phyloP scores from a whole-genome alignment of 176 grass and related monocot genomes.

The Juncus inflexus region DNA sequence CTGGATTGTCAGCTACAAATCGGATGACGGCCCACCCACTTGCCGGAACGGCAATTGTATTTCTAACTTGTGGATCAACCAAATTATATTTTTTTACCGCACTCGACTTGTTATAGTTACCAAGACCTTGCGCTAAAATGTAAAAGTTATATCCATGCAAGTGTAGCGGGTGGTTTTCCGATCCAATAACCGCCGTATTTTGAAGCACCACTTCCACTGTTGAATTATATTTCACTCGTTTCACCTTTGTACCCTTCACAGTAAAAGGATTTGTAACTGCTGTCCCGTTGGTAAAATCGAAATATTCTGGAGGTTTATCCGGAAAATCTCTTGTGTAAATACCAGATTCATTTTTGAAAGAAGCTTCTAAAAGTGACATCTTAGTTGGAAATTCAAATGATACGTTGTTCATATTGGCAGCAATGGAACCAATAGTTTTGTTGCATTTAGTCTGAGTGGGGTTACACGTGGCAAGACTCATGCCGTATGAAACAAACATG shows the following conservation, averaged over 20 bases:
- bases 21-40: slow-evolving; percentile 65
- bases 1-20: slow-evolving; percentile 63
- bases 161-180: slow-evolving; percentile 71
- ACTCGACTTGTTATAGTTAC: slow-evolving; percentile 36
- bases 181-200: slow-evolving; percentile 50
- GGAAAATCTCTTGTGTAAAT: slow-evolving; percentile 66
- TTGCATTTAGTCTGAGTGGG: slow-evolving; percentile 32
- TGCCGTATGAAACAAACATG: slow-evolving; percentile 52
- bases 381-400: slow-evolving; percentile 45
- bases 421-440: neutral
- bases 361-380: slow-evolving; percentile 43
- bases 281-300: slow-evolving; percentile 44
- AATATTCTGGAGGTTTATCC: slow-evolving; percentile 31
- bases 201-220: slow-evolving; percentile 69
- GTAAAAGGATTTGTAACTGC: slow-evolving; percentile 6
- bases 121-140: slow-evolving; percentile 54
- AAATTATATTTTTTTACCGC: slow-evolving; percentile 33
- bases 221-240: slow-evolving; percentile 37
- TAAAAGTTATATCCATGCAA: slow-evolving; percentile 63
- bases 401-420: slow-evolving; percentile 60
- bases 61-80: slow-evolving; percentile 53
- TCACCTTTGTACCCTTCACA: slow-evolving; percentile 35
- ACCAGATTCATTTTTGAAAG: slow-evolving; percentile 4
- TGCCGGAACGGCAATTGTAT: slow-evolving; percentile 53
- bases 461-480: slow-evolving; percentile 28